A percentile compares a stretch with the other conserved stretches of the same genome.
phyloP scores from a whole-genome alignment of 163 green algal genomes.

The Dunaliella salina region DNA sequence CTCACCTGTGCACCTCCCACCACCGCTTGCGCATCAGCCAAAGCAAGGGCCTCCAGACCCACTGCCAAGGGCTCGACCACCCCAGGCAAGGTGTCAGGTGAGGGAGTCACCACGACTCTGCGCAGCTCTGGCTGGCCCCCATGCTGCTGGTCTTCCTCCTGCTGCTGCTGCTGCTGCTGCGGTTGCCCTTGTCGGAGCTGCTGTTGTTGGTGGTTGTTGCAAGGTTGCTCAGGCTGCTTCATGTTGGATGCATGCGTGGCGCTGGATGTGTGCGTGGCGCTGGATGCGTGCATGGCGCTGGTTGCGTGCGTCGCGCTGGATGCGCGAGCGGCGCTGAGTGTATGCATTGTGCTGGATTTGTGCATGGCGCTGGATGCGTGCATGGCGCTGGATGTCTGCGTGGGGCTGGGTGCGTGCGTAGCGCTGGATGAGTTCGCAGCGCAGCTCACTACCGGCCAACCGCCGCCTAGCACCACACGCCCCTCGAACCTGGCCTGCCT shows the following conservation, averaged over 20 bases:
- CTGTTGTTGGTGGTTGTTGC: not conserved
- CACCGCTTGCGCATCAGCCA: not conserved
- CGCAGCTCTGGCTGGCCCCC: too few relatives aligned
- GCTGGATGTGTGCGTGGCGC: not conserved
- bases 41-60: not conserved
- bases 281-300: not conserved
- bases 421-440: too few relatives aligned
- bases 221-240: not conserved
- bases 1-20: not conserved
- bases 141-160: not conserved
- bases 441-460: not conserved
- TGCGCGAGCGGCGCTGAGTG: too few relatives aligned
- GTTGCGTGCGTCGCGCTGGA: not conserved
- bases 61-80: not conserved
- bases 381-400: not conserved
- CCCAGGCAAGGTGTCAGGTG: not conserved
- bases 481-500: not conserved
- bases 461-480: not conserved
- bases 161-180: not conserved
- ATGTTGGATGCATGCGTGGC: too few relatives aligned
- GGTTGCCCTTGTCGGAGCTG: not conserved
- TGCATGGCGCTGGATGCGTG: not conserved
- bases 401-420: not conserved
- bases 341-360: not conserved
- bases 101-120: not conserved